Percentiles rank a stretch among this genome's conserved stretches.
Conservation (phyloP, 2,329 filamentous ascomycete species). For the Penicillium sp. region DNA sequence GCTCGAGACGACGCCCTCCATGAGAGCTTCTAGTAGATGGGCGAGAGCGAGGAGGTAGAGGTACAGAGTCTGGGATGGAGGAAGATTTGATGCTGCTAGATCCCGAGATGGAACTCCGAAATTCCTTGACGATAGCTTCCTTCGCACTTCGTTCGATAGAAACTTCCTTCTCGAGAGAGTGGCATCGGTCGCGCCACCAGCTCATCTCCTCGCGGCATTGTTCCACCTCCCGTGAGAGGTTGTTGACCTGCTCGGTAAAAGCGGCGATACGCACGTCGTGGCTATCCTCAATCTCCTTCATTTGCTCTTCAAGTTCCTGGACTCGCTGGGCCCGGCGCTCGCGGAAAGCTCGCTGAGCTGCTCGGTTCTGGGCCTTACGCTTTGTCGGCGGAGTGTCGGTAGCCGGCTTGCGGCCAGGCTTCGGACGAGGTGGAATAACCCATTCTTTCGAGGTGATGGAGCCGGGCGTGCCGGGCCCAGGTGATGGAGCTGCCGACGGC, state of each 20-base stretch:
- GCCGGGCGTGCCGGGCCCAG: constrained; percentile 37
- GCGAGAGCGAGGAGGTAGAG: constrained; percentile 33
- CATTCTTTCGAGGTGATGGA: constrained; percentile 76
- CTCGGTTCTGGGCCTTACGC: constrained; percentile 88
- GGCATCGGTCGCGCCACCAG: constrained; percentile 51
- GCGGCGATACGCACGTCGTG: constrained; percentile 45
- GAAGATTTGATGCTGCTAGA: constrained; percentile 15
- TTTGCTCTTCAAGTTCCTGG: constrained; percentile 56
- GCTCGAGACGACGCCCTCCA: constrained; percentile 16
- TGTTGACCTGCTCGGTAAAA: constrained; percentile 50
- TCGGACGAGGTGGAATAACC: constrained; percentile 76
- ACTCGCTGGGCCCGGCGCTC: constrained; percentile 82
- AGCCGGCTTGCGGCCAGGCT: constrained; percentile 88
- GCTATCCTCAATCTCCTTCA: constrained; percentile 46
- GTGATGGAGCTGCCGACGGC: constrained; percentile 35
- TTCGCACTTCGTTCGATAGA: constrained; percentile 42
- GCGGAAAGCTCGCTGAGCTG: constrained; percentile 83
- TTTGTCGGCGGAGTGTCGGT: constrained; percentile 90
- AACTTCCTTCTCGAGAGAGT: constrained; percentile 59
- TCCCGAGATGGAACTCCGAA: constrained; percentile 31
- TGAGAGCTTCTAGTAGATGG: constrained; percentile 16
- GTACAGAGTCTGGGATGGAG: constrained; percentile 35
- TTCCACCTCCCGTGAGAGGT: constrained; percentile 61
- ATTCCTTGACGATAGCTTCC: constrained; percentile 41
- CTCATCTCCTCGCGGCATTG: constrained; percentile 53